These are phyloP conservation scores for Pichia rugopelliculosa DNA, from an alignment of 805 yeast genomes.

Conservation along the genomic window DNA sequence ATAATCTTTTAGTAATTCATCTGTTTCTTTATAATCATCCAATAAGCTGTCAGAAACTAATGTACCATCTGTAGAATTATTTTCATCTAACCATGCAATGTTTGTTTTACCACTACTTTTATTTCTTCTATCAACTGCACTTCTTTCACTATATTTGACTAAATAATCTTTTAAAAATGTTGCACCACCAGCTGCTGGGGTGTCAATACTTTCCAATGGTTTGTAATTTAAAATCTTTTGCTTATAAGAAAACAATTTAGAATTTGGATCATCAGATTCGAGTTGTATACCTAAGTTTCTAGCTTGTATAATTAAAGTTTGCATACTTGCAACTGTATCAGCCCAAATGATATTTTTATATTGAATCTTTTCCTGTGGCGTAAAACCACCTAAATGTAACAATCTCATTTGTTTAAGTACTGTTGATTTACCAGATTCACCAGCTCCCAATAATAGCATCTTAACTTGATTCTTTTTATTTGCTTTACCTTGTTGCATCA, in stretches of 20 bases:
- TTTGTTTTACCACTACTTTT: conserved; percentile 49
- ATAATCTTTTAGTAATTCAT: conserved; percentile 13
- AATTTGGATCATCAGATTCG: conserved; percentile 53
- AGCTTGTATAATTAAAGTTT: conserved; percentile 68
- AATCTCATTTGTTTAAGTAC: conserved; percentile 84
- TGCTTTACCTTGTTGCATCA: conserved; percentile 44
- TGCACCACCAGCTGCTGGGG: conserved; percentile 59
- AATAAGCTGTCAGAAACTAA: conserved; percentile 4
- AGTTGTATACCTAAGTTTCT: conserved; percentile 54
- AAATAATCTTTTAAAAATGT: conserved; percentile 58
- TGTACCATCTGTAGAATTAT: conserved; percentile 5
- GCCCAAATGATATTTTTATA: conserved; percentile 89
- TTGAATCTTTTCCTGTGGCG: conserved; percentile 68
- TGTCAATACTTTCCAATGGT: conserved; percentile 55
- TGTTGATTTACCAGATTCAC: conserved; percentile 92
- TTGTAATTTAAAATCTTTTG: conserved; percentile 48
- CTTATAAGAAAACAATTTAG: conserved; percentile 39
- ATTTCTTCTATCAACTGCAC: conserved; percentile 42
- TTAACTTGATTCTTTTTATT: conserved; percentile 55
- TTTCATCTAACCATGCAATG: conserved; percentile 26
- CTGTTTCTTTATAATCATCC: conserved; percentile 13
- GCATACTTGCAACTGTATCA: conserved; percentile 82
- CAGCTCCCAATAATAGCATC: conserved; percentile 81
- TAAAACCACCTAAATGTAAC: conserved; percentile 79
- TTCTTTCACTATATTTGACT: conserved; percentile 49